phyloP scores from a whole-genome alignment of 805 yeast species.

The Ogataea degrootiae region DNA sequence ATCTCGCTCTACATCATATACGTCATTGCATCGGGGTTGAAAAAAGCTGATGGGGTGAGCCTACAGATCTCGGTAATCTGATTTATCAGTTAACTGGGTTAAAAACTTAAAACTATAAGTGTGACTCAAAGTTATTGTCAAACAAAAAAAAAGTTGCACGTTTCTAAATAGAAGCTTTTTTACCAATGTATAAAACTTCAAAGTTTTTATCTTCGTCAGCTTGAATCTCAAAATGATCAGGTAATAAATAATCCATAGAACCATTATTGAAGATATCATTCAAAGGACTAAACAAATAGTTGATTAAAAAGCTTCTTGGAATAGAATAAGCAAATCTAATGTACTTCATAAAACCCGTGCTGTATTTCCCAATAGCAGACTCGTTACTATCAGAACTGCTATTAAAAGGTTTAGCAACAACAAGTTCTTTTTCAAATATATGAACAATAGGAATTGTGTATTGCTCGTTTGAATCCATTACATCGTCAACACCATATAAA shows the following conservation, averaged over 20 bases:
- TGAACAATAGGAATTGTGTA: conserved; percentile 23
- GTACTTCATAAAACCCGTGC: neutral
- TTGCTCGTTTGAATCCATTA: conserved; percentile 4
- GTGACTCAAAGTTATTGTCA: neutral
- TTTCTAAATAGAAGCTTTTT: conserved; percentile 8
- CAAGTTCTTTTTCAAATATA: conserved; percentile 22
- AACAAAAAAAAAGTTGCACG: neutral
- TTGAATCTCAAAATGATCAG: conserved; percentile 6
- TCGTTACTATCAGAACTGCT: neutral
- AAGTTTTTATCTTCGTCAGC: conserved; percentile 9
- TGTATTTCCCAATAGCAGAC: conserved; percentile 2
- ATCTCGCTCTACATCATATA: too few species aligned
- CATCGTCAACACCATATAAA: conserved; percentile 5
- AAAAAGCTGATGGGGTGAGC: too few species aligned
- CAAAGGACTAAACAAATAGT: conserved; percentile 14
- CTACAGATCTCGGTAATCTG: too few species aligned
- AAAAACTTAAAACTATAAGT: too few species aligned
- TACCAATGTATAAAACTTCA: conserved; percentile 22
- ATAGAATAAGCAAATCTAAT: conserved; percentile 2
- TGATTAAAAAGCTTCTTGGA: conserved; percentile 9
- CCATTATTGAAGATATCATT: conserved; percentile 15
- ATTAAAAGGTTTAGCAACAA: conserved; percentile 7
- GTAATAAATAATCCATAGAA: conserved; percentile 16
- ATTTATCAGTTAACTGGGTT: too few species aligned
- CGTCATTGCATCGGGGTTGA: too few species aligned